phyloP scores from a whole-genome alignment of 345 rosid species.

The Boechera stricta region DNA sequence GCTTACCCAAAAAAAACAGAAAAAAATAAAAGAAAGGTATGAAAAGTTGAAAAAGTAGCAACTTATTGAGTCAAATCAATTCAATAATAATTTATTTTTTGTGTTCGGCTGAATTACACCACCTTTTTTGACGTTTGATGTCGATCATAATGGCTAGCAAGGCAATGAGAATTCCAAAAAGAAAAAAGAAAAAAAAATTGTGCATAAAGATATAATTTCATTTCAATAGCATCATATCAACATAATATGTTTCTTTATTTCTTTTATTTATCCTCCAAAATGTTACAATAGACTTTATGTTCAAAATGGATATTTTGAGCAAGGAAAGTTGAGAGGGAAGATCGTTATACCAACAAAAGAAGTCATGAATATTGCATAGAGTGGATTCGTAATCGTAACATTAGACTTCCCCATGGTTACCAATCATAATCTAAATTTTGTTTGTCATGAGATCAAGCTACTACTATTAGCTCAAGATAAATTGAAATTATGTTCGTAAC shows the following conservation, averaged over 20 bases:
- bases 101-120: conserved; percentile 12
- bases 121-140: not conserved
- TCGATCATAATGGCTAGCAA: not conserved
- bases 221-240: not conserved
- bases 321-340: not conserved
- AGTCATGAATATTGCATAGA: not conserved
- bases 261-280: not conserved
- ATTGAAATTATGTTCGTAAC: not conserved
- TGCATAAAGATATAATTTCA: not conserved
- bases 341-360: not conserved
- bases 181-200: not conserved
- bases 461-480: not conserved
- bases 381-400: not conserved
- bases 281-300: not conserved
- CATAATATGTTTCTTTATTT: not conserved
- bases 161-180: not conserved
- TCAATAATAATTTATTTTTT: not conserved
- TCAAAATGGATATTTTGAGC: not conserved
- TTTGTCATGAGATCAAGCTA: not conserved
- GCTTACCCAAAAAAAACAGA: not conserved
- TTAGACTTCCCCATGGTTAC: not conserved
- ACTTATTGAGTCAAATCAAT: conserved; percentile 16
- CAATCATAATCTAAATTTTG: not conserved
- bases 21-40: not conserved
- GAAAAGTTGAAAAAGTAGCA: conserved; percentile 1